Evolutionary conservation across 139 green algal species (phyloP), one percentile per base, ranked within the genome.

Genomic region (Volvox reticuliferus): DNA sequence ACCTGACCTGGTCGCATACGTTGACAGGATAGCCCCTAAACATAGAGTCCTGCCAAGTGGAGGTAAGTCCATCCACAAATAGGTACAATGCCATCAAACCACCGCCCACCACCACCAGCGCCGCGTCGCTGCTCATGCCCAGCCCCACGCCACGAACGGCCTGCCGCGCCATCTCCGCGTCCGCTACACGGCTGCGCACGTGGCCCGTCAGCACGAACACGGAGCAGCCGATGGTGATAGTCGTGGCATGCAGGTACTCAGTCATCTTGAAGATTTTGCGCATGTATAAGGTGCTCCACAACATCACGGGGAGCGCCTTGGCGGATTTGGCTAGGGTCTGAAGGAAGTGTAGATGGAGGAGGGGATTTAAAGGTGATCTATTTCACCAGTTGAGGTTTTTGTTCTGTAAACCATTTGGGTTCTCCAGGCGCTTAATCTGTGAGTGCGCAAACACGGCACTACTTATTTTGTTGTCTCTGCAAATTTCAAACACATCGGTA

Each of bases 301-400:
- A 79, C 98, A 99, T 99, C 30, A 99, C 98, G 6, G 98, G 98
- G 35, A 99, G 97, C 18, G 93, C 92, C 81, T 99, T 99, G 82
- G 97, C 97, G 69, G 94, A 97, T 93, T 99, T 99, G 71, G 94
- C 95, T 80, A 98, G 93, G 6, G 96, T 98, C 90, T 99, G 82
- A 36, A 62, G 28, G 76, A 12, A 96, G 50, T 97, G 81, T 0
- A 96, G 96, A 22, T 28, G 78, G 36, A 19, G 36, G 65, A 12
- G 65, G 65, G 65, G 65, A 28, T 55, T 55, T 9, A 55, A 55
- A 55, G 5, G 9, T 55, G 44, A 55, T 55, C 44, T 55, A 9
- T 5, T 55, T 55, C 44, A 55, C 5, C 44, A 9, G 44, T 55
- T 55, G n/a, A 55, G 44, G 5, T 14, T 9, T 55, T 55, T 55